These are phyloP conservation scores for Claviceps cyperi DNA, from an alignment of 2,329 filamentous ascomycete species.

Conservation along the genomic window DNA sequence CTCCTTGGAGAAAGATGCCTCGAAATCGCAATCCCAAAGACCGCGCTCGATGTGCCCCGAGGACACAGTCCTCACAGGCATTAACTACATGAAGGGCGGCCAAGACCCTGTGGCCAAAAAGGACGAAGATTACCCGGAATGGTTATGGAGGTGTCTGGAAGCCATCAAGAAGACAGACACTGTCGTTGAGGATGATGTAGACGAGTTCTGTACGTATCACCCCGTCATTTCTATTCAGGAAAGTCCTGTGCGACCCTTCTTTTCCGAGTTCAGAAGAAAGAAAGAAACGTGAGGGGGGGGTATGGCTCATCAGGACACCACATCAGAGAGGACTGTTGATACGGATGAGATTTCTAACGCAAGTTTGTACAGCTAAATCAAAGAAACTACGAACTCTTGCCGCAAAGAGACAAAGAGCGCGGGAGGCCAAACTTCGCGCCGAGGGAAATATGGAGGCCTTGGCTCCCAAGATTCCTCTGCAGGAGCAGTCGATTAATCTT, in stretches of 20 bases:
- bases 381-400: constrained; percentile 66
- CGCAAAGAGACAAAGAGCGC: constrained; percentile 43
- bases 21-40: constrained; percentile 17
- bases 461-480: constrained; percentile 55
- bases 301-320: background rate
- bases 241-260: too few species aligned
- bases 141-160: constrained; percentile 64
- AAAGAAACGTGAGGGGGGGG: background rate
- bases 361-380: constrained; percentile 50
- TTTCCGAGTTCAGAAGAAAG: background rate
- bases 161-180: constrained; percentile 40
- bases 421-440: constrained; percentile 45
- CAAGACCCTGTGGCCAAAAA: constrained; percentile 58
- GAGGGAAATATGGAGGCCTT: constrained; percentile 52
- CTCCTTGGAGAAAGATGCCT: constrained; percentile 17
- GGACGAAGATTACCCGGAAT: constrained; percentile 65
- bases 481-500: constrained; percentile 66
- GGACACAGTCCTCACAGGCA: constrained; percentile 55
- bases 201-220: constrained; percentile 60
- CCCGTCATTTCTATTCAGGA: too few species aligned
- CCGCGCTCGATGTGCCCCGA: constrained; percentile 41
- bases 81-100: constrained; percentile 65
- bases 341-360: background rate
- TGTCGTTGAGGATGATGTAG: constrained; percentile 43
- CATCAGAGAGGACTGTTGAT: too few species aligned